Percentiles rank a stretch among this genome's conserved stretches.
Conservation (phyloP, 2,329 filamentous ascomycete genomes). For the Penicillium janthinellum region DNA sequence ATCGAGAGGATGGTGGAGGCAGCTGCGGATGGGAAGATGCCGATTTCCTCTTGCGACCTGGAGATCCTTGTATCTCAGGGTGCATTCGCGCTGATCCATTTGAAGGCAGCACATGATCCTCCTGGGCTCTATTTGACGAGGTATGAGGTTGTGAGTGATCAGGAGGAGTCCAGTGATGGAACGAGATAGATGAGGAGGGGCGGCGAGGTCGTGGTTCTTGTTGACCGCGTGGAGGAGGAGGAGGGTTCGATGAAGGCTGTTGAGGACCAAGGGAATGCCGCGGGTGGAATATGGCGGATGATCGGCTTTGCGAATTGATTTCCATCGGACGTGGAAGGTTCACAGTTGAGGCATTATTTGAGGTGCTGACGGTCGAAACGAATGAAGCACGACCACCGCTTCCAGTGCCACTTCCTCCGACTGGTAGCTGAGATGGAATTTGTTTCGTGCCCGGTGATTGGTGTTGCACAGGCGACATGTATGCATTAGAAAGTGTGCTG, state of each 20-base stretch:
- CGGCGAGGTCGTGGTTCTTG: conserved; percentile 2
- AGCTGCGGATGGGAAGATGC: background rate
- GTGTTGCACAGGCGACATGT: background rate
- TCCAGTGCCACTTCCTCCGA: background rate
- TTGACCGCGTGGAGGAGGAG: background rate
- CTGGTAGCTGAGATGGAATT: background rate
- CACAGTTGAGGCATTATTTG: background rate
- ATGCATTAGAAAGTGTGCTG: background rate
- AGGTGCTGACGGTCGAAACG: background rate
- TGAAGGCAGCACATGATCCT: background rate
- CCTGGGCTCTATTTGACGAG: background rate
- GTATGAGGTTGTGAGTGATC: background rate
- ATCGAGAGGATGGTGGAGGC: conserved; percentile 5
- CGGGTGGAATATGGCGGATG: background rate
- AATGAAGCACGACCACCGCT: background rate
- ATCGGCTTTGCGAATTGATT: background rate
- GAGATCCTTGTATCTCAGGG: background rate
- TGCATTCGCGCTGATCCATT: background rate
- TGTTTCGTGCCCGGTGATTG: background rate
- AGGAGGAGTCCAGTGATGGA: conserved; percentile 19
- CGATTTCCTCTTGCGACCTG: conserved; percentile 14
- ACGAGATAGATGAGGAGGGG: conserved; percentile 10
- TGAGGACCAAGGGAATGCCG: background rate
- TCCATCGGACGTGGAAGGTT: background rate
- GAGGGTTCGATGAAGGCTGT: background rate